These are phyloP conservation scores for Gossypium rotundifolium DNA, from an alignment of 345 rosid genomes.

Conservation along the genomic window DNA sequence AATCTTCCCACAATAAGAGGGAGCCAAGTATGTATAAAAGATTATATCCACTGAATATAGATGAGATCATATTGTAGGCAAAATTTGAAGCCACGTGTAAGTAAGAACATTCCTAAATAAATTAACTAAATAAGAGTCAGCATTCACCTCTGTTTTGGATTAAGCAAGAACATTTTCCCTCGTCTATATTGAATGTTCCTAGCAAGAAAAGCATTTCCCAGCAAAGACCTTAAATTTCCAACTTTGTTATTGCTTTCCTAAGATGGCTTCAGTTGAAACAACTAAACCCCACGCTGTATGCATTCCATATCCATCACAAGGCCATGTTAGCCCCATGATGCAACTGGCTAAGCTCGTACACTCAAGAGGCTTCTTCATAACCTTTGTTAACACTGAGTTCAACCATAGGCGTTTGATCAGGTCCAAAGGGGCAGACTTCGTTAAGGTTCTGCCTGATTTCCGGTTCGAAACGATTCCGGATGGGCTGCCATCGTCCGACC, in stretches of 20 bases:
- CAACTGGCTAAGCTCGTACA: slow-evolving; percentile 13
- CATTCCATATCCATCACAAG: slow-evolving; percentile 8
- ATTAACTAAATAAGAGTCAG: no score
- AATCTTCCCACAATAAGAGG: no score
- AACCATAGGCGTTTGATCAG: slow-evolving; percentile 30
- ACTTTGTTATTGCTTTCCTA: background rate
- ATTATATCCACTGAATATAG: no score
- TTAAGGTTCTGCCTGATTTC: slow-evolving; percentile 29
- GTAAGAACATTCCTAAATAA: no score
- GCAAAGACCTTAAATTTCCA: background rate
- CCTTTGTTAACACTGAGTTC: slow-evolving; percentile 36
- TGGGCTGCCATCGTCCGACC: slow-evolving; percentile 26
- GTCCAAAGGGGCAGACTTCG: slow-evolving; percentile 19
- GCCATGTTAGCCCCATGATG: slow-evolving; percentile 12
- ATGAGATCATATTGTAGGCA: no score
- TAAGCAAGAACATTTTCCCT: background rate
- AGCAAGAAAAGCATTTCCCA: background rate
- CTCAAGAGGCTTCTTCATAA: slow-evolving; percentile 33
- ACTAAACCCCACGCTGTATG: background rate
- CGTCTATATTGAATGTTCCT: background rate
- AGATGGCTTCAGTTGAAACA: background rate
- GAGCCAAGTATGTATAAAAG: no score
- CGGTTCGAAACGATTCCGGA: slow-evolving; percentile 29
- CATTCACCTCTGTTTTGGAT: background rate
- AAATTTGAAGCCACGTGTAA: no score